Base-by-base conservation (phyloP, 2,329 filamentous ascomycete genomes). In the Aspergillus ibericus region DNA sequence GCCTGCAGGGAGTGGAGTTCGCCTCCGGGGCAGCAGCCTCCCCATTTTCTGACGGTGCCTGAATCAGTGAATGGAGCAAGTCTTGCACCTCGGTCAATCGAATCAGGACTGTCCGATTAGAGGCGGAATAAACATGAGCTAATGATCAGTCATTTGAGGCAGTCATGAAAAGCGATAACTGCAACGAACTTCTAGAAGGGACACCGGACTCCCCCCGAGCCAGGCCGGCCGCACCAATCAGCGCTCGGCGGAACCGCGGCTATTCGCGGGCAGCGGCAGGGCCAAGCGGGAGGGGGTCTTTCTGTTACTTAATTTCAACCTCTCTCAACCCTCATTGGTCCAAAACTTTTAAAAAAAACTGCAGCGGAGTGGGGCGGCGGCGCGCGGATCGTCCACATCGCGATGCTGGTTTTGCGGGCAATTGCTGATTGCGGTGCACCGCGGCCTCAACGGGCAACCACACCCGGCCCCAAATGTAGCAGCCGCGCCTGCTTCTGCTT, bases 221-320 rank as follows among this genome's bases (percentile, higher is more conserved):
- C 51, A 34, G 8, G 20, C 36, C n/a, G 16, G 13, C 51, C 51
- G 51, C 51, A 20, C 51, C 51, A 53, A 53, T 53, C 36, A 53
- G 36, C 8, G 25, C 7, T 0, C 36, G 4, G 51, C 51, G 51
- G 51, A 44, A 29, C 8, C 16, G n/a, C 51, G 51, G 51, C 18
- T 53, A 53, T 32, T 20, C n/a, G 22, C 51, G 51, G 51, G 7
- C 12, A 18, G 36, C 51, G 22, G 50, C 50, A 42, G 8, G n/a
- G 22, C n/a, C 20, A 13, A 16, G 35, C 32, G 20, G 9, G 12
- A 40, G 25, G 55, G 42, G 27, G 20, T 15, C 40, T 49, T 49
- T 48, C 50, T 38, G 40, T 58, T 58, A 58, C 56, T 58, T 54
- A 54, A 58, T 58, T 44, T 42, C 6, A 49, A 48, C 50, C 56